Evolutionary conservation across 1,284 basidiomycete genomes (phyloP), one percentile per base, ranked within the genome.

Genomic region (Pseudozyma pruni): DNA sequence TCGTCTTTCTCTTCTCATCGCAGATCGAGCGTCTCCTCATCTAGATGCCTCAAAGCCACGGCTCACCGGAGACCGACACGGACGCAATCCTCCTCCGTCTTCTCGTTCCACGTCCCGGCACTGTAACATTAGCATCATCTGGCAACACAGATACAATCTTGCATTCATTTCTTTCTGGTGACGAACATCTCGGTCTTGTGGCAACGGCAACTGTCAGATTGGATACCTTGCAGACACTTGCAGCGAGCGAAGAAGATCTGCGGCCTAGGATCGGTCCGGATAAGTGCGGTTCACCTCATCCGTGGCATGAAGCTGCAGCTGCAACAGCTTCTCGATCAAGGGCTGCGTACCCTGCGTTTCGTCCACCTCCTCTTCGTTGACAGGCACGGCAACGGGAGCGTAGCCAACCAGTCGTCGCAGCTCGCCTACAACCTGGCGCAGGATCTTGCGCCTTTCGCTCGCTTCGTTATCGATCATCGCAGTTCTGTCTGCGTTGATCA

Each of bases 1-100:
- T 32, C 31, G 19, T n/a, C 35, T 33, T 19, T 37, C 20, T 38
- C 27, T 41, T 35, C 16, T 19, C 11, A 31, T 20, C 17, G 38
- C 69, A 78, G 76, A 80, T 80, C 61, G 78, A 80, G 60, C 72
- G 78, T 41, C 61, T 80, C 23, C 69, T 80, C 40, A 79, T 79
- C 63, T 79, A 56, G 56, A 35, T 40, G 48, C 22, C 19, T 50
- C 25, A 23, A 32, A 49, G 48, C 49, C 33, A n/a, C 31, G 49
- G 38, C 23, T 44, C 11, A 8, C 14, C 8, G 33, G 37, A 41
- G 20, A 22, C 45, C 33, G 44, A 27, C 45, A 22, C 29, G 38
- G 42, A 44, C 45, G 52, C 38, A 23, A 31, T 22, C 40, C 19
- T 41, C 42, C 44, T 37, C 31, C 23, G 20, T 52, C 37, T 8